phyloP scores from a whole-genome alignment of 139 green algal genomes.

The Coelastrella sp. region DNA sequence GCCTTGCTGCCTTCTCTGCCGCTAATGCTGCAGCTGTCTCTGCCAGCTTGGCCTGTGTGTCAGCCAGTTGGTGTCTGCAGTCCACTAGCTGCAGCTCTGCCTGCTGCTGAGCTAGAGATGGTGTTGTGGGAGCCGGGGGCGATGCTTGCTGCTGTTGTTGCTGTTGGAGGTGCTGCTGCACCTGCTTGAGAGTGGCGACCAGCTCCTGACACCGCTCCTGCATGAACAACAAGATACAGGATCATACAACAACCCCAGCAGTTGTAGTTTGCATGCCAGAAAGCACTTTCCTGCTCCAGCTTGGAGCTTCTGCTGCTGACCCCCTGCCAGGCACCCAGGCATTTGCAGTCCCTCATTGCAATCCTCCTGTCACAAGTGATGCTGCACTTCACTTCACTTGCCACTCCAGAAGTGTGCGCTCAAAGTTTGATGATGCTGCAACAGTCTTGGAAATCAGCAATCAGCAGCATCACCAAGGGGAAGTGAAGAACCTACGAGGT shows the following conservation, averaged over 20 bases:
- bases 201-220: constrained; percentile 26
- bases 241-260: background rate
- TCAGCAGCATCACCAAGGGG: too few relatives aligned
- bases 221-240: background rate
- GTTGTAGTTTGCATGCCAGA: too few relatives aligned
- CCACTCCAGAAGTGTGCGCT: too few relatives aligned
- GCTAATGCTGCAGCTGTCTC: background rate
- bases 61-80: constrained; percentile 1
- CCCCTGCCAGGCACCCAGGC: too few relatives aligned
- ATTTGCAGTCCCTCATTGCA: too few relatives aligned
- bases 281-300: too few relatives aligned
- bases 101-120: background rate
- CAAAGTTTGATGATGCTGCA: too few relatives aligned
- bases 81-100: background rate
- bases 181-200: background rate
- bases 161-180: constrained; percentile 26
- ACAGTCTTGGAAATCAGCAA: too few relatives aligned
- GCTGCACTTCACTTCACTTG: too few relatives aligned
- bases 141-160: background rate
- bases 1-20: constrained; percentile 1
- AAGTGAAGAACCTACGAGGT: too few relatives aligned
- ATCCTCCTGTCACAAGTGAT: too few relatives aligned
- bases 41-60: background rate
- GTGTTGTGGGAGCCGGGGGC: background rate
- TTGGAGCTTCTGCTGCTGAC: too few relatives aligned